Percentiles rank a stretch among this genome's conserved stretches.
Evolutionary conservation across 805 yeast species (phyloP).

Genomic region (Cyberlindnera xylosilytica): DNA sequence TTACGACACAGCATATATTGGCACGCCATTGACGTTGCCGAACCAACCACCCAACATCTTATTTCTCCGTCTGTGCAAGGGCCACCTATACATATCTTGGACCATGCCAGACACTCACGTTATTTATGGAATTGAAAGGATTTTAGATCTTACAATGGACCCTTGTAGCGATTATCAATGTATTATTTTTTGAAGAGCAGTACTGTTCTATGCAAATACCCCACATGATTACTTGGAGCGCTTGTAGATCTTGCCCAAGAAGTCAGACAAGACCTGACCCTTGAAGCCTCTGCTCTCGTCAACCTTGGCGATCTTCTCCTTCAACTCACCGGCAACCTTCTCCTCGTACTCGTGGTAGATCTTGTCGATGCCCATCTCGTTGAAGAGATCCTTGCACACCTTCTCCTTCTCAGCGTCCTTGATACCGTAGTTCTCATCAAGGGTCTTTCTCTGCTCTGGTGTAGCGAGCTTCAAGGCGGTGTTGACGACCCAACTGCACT

Average conservation of each 20-base stretch:
- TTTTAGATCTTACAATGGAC: not conserved
- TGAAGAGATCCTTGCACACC: constrained; percentile 68
- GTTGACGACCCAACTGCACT: constrained; percentile 97
- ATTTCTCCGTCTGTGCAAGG: constrained; percentile 2
- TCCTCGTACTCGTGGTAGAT: constrained; percentile 84
- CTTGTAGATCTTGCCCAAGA: constrained; percentile 89
- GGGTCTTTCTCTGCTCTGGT: constrained; percentile 74
- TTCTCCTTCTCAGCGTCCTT: constrained; percentile 70
- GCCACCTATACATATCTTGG: constrained; percentile 1
- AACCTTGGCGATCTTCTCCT: constrained; percentile 57
- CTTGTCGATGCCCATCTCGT: constrained; percentile 66
- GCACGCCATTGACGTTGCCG: not conserved
- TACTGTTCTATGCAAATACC: not conserved
- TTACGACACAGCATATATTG: not conserved
- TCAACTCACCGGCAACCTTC: constrained; percentile 59
- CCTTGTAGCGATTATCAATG: too few species aligned
- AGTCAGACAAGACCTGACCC: constrained; percentile 76
- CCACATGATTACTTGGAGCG: constrained; percentile 63
- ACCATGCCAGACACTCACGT: constrained; percentile 5
- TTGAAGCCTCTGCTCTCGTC: constrained; percentile 96
- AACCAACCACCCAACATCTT: not conserved
- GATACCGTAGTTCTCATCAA: constrained; percentile 88
- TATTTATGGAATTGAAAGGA: constrained; percentile 11
- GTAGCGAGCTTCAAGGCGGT: constrained; percentile 79
- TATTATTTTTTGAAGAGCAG: too few species aligned